These are phyloP conservation scores for Fulvia fulva DNA, from an alignment of 2,329 filamentous ascomycete genomes.

Conservation along the genomic window DNA sequence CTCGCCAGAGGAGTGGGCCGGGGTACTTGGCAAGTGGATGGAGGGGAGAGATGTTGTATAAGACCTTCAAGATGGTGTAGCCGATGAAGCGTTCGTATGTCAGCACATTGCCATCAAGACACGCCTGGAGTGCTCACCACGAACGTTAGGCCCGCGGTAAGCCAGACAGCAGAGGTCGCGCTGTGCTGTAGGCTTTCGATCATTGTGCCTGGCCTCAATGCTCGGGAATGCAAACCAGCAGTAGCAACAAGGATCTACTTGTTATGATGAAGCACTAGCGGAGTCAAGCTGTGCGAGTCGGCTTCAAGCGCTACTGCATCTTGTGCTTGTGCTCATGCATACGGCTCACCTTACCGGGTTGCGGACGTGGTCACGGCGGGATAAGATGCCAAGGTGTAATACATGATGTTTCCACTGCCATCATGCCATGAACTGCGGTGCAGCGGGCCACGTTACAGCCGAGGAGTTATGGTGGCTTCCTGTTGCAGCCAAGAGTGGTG, in stretches of 20 bases:
- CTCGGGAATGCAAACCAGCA: neutral
- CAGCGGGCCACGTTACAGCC: neutral
- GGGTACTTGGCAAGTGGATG: slow-evolving; percentile 24
- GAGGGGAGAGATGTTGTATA: slow-evolving; percentile 26
- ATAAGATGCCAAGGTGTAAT: neutral
- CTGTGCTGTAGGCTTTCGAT: neutral
- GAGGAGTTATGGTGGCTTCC: neutral
- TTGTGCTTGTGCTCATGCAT: no score
- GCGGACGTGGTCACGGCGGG: neutral
- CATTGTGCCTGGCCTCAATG: neutral
- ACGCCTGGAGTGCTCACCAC: neutral
- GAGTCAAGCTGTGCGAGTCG: no score
- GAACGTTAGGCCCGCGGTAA: neutral
- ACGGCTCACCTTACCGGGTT: neutral
- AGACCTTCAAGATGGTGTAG: neutral
- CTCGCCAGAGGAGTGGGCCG: slow-evolving; percentile 21
- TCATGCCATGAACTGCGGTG: neutral
- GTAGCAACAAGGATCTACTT: neutral
- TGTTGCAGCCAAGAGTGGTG: neutral
- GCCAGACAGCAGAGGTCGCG: neutral
- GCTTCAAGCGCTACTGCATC: no score
- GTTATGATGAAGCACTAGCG: no score
- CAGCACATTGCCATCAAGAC: neutral
- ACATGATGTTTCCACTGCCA: no score
- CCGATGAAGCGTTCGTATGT: neutral